phyloP scores from a whole-genome alignment of 2,329 filamentous ascomycete species.

The Torrubiella hemipterigena region DNA sequence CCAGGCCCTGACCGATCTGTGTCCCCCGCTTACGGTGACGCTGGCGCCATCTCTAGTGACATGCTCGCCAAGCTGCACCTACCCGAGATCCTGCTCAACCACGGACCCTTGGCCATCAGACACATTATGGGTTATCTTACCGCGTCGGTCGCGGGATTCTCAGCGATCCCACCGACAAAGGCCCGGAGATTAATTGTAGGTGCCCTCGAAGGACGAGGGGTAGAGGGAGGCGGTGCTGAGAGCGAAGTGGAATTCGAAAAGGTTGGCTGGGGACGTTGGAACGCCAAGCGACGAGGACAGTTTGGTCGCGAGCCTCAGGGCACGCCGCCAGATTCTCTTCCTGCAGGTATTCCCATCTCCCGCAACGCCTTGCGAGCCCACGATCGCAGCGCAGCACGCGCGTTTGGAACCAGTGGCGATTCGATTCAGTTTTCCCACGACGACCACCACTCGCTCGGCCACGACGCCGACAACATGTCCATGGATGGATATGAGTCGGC shows the following conservation, averaged over 20 bases:
- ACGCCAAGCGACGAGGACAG: conserved; percentile 64
- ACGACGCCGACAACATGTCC: conserved; percentile 94
- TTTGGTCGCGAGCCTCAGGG: conserved; percentile 32
- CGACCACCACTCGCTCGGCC: conserved; percentile 58
- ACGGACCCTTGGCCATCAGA: conserved; percentile 86
- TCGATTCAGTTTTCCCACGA: conserved; percentile 65
- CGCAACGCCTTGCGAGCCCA: conserved; percentile 29
- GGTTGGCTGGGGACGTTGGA: conserved; percentile 95
- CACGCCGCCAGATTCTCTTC: conserved; percentile 28
- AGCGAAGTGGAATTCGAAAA: conserved; percentile 82
- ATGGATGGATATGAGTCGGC: conserved; percentile 57
- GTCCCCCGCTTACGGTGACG: conserved; percentile 51
- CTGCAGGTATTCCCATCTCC: conserved; percentile 45
- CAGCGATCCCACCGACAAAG: conserved; percentile 77
- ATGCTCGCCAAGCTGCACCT: conserved; percentile 85
- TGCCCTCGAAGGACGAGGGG: conserved; percentile 70
- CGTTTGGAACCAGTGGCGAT: conserved; percentile 49
- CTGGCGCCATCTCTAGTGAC: conserved; percentile 70
- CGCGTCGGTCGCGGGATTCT: conserved; percentile 85
- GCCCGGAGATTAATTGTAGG: conserved; percentile 85
- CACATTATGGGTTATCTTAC: conserved; percentile 93
- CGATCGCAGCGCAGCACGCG: conserved; percentile 36
- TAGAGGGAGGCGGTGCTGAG: conserved; percentile 44
- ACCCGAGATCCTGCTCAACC: conserved; percentile 76
- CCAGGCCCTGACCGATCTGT: conserved; percentile 20